These are phyloP conservation scores for Parastagonospora nodorum DNA, from an alignment of 2,329 filamentous ascomycete genomes.

Conservation along the genomic window DNA sequence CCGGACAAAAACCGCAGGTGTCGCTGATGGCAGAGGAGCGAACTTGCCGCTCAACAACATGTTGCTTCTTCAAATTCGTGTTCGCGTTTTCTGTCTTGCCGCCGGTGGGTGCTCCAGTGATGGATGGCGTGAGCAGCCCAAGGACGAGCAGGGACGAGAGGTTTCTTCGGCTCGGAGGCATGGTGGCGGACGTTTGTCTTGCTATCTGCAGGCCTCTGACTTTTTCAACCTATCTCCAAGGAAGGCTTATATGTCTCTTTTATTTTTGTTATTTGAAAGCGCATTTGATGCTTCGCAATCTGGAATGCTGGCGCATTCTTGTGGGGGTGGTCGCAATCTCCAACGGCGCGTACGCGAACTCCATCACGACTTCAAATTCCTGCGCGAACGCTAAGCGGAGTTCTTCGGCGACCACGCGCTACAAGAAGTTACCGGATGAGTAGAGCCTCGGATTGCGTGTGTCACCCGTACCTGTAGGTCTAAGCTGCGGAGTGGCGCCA, in stretches of 20 bases:
- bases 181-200: not conserved
- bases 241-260: not conserved
- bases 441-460: too few species aligned
- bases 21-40: conserved; percentile 3
- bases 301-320: not conserved
- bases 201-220: not conserved
- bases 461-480: too few species aligned
- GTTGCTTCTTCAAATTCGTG: not conserved
- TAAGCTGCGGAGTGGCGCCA: too few species aligned
- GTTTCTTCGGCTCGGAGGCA: not conserved
- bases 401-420: too few species aligned
- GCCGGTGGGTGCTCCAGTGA: not conserved
- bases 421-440: too few species aligned
- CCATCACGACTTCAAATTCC: too few species aligned
- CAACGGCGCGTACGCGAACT: too few species aligned
- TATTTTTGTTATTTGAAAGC: not conserved
- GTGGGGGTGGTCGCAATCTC: too few species aligned
- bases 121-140: not conserved
- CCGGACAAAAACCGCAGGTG: conserved; percentile 17
- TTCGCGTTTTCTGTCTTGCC: not conserved
- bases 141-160: not conserved
- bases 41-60: conserved; percentile 16
- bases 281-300: not conserved
- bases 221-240: not conserved
- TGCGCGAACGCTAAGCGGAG: too few species aligned